Base-by-base conservation (phyloP, 2,329 filamentous ascomycete species). In the Microsporum ferrugineum region DNA sequence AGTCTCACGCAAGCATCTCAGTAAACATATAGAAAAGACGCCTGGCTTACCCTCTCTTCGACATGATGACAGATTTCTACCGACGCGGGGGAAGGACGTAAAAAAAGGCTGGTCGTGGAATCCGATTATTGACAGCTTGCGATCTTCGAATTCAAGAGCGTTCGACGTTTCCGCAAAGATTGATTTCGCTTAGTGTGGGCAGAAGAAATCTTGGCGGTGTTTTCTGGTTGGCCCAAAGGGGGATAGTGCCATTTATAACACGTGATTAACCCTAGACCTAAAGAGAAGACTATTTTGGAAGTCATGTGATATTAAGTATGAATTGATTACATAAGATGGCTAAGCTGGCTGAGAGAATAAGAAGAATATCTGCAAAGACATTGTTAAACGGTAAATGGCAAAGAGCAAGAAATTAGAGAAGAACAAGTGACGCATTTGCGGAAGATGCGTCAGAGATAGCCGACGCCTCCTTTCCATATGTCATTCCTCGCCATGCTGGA, bases 41-140 rank as follows among this genome's bases (percentile, higher is more conserved):
- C 12, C 27, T 49, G 14, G 45, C 76, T 74, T 73, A 79, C 77
- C 77, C 77, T 76, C 77, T 76, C 69, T 77, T 77, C 73, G 77
- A 79, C 77, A 79, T 79, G 68, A 74, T 78, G 75, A 68, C 71
- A 71, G 68, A 68, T 68, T 73, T 71, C 77, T 69, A 71, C 70
- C 66, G 68, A 70, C 66, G 69, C 68, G 67, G 69, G 70, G 69
- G 66, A 69, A 68, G 66, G 70, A 70, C 69, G 66, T 68, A 66
- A 60, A 65, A 67, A 66, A 65, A 67, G 66, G 65, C 66, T 66
- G 66, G 65, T 64, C 62, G 62, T 64, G 43, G 41, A 53, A 60
- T 60, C 56, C 45, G 58, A 57, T 27, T 41, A 41, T 43, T 47
- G 41, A 29, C 49, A 47, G n/a, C 58, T 45, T 58, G 56, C 36